Evolutionary conservation across 1,139 yeast species (phyloP).

Genomic region (Arxiozyma heterogenica): DNA sequence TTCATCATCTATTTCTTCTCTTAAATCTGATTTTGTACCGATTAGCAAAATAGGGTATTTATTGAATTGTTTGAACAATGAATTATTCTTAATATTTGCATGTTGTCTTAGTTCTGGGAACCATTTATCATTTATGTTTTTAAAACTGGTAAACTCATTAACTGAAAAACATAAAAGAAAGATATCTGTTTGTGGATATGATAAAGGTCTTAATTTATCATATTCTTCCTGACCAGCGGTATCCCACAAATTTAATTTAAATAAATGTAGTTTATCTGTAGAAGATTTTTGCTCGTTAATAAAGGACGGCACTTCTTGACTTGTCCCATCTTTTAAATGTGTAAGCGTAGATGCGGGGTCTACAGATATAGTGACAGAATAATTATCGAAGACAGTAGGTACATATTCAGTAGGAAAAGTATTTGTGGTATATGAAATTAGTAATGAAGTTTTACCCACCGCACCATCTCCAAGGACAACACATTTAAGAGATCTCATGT

Average conservation of each 20-base stretch:
- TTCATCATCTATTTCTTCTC: slow-evolving; percentile 54
- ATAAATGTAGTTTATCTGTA: slow-evolving; percentile 19
- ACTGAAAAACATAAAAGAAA: slow-evolving; percentile 82
- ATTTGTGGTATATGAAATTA: slow-evolving; percentile 85
- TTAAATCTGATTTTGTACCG: slow-evolving; percentile 79
- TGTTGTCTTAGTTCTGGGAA: slow-evolving; percentile 83
- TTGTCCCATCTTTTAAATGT: not conserved
- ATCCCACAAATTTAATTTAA: slow-evolving; percentile 86
- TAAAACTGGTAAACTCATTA: slow-evolving; percentile 72
- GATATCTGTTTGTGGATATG: slow-evolving; percentile 88
- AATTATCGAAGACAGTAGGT: slow-evolving; percentile 88
- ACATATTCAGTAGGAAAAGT: slow-evolving; percentile 93
- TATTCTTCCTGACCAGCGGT: slow-evolving; percentile 97
- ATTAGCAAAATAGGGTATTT: slow-evolving; percentile 61
- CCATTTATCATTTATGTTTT: slow-evolving; percentile 71
- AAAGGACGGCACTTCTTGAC: not conserved
- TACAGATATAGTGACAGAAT: slow-evolving; percentile 61
- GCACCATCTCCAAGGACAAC: slow-evolving; percentile 97
- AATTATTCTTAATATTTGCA: slow-evolving; percentile 49
- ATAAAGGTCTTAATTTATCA: slow-evolving; percentile 80
- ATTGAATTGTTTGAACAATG: slow-evolving; percentile 16
- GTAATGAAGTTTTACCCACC: slow-evolving; percentile 86
- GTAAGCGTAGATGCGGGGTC: not conserved
- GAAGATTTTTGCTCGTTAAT: not conserved
- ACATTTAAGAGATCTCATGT: slow-evolving; percentile 84